Percentiles rank a stretch among this genome's conserved stretches.
These are phyloP conservation scores for Oehlia diaphana DNA, from an alignment of 192 early-diverging fungal genomes.

Conservation along the genomic window DNA sequence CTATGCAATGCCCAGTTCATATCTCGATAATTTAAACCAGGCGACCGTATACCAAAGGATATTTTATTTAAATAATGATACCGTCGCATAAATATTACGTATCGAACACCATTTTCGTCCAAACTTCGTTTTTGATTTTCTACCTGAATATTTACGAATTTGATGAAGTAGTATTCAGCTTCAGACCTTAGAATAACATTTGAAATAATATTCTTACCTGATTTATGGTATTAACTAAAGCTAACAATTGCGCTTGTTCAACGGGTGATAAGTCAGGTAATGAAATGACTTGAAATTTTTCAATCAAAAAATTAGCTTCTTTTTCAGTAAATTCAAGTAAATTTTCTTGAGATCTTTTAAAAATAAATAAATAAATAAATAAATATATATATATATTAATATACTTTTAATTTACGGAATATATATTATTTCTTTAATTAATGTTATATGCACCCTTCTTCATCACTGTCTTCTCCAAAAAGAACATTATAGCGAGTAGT, in stretches of 20 bases:
- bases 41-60: slow-evolving; percentile 45
- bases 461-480: slow-evolving; percentile 24
- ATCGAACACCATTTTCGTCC: slow-evolving; percentile 86
- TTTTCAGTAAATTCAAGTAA: slow-evolving; percentile 40
- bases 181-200: background rate
- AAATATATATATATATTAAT: background rate
- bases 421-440: background rate
- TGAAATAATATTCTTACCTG: slow-evolving; percentile 43
- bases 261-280: slow-evolving; percentile 64
- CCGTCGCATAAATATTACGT: slow-evolving; percentile 69
- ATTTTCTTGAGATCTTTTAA: slow-evolving; percentile 29
- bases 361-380: background rate
- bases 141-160: slow-evolving; percentile 44
- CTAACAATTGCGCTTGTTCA: slow-evolving; percentile 73
- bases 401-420: slow-evolving; percentile 16
- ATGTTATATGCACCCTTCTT: slow-evolving; percentile 25
- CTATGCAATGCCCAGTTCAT: slow-evolving; percentile 85
- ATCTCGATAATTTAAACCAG: slow-evolving; percentile 65
- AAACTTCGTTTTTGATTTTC: slow-evolving; percentile 69
- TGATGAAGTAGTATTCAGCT: background rate
- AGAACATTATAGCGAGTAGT: slow-evolving; percentile 10
- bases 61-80: slow-evolving; percentile 62
- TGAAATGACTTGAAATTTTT: slow-evolving; percentile 53
- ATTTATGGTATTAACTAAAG: slow-evolving; percentile 73
- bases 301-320: slow-evolving; percentile 51